Conservation (phyloP, 371 early-diverging fungal genomes). For the Coelomomyces lativittatus region DNA sequence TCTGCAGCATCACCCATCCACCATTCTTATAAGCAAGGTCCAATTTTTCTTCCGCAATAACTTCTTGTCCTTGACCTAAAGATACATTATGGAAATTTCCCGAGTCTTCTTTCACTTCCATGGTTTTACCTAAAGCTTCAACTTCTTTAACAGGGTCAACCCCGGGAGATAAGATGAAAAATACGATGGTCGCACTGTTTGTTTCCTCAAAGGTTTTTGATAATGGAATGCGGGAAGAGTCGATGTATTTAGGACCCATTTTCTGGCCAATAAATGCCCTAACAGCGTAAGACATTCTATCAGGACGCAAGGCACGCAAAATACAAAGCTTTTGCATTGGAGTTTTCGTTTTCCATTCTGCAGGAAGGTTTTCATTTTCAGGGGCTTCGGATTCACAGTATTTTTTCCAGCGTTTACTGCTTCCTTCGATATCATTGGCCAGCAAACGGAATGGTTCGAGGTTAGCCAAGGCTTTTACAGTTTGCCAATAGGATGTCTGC, state of each 20-base stretch:
- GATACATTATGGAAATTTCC: constrained; percentile 46
- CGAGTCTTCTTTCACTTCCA: constrained; percentile 28
- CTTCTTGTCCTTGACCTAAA: constrained; percentile 44
- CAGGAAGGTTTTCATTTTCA: constrained; percentile 44
- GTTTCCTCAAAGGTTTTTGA: constrained; percentile 23
- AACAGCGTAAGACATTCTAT: constrained; percentile 43
- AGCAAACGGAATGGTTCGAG: constrained; percentile 28
- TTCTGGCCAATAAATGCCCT: constrained; percentile 24
- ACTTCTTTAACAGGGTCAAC: constrained; percentile 50
- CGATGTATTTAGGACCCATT: constrained; percentile 37
- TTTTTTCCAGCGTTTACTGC: constrained; percentile 44
- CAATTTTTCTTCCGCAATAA: constrained; percentile 42
- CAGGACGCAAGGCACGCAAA: constrained; percentile 34
- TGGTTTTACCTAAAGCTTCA: constrained; percentile 22
- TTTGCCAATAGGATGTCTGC: constrained; percentile 16
- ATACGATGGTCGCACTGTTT: constrained; percentile 30
- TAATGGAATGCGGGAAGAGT: constrained; percentile 26
- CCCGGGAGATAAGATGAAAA: constrained; percentile 47
- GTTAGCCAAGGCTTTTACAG: constrained; percentile 34
- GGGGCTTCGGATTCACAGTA: constrained; percentile 43
- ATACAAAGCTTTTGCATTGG: constrained; percentile 41
- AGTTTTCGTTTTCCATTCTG: constrained; percentile 47
- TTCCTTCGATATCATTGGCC: constrained; percentile 38
- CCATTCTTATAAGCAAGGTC: constrained; percentile 36
- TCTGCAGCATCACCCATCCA: constrained; percentile 50